phyloP scores from a whole-genome alignment of 768 basidiomycete species.

The Lactarius hengduanensis region DNA sequence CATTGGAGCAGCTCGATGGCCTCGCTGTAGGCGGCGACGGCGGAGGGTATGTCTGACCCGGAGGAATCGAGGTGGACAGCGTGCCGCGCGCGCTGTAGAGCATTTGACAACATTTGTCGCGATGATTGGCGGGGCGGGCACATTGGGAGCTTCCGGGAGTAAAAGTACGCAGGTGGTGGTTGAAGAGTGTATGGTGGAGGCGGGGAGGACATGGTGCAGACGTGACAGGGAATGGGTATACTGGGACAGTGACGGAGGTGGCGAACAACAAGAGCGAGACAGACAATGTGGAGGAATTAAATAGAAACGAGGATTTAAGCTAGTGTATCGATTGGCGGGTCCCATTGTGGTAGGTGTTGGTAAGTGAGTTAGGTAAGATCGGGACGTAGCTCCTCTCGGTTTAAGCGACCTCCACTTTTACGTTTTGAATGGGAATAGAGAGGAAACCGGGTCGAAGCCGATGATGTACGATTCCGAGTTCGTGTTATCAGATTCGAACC shows the following conservation, averaged over 20 bases:
- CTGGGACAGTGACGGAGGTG: background rate
- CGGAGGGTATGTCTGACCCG: background rate
- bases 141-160: background rate
- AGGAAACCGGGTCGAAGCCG: too few species aligned
- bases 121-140: slow-evolving; percentile 1
- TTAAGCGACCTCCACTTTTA: too few species aligned
- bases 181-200: slow-evolving; percentile 4
- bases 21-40: slow-evolving; percentile 13
- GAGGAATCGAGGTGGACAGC: slow-evolving; percentile 15
- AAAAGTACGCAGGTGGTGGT: background rate
- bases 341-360: background rate
- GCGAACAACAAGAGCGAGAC: background rate
- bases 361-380: slow-evolving; percentile 1
- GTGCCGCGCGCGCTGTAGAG: slow-evolving; percentile 13
- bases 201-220: background rate
- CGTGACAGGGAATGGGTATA: background rate
- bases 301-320: background rate
- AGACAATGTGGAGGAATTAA: background rate
- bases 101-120: slow-evolving; percentile 7
- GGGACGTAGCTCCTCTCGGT: background rate
- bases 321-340: background rate
- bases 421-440: too few species aligned
- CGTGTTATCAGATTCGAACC: too few species aligned
- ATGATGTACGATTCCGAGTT: too few species aligned
- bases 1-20: slow-evolving; percentile 44